Conservation (phyloP, 2,329 filamentous ascomycete genomes). For the Bipolaris zeicola region DNA sequence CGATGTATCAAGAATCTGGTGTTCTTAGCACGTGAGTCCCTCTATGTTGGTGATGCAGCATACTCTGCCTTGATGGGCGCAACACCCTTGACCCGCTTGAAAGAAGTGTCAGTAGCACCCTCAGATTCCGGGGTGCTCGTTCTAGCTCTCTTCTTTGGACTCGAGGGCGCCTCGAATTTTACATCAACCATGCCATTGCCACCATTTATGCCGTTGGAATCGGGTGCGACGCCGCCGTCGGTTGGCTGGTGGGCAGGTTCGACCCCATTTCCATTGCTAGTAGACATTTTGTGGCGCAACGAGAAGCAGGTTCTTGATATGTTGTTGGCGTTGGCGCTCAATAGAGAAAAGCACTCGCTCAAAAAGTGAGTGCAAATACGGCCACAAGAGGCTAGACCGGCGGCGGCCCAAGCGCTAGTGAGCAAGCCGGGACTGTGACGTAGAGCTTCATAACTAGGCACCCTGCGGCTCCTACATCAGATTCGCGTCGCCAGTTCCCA, state of each 20-base stretch:
- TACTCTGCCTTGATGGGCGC: conserved; percentile 77
- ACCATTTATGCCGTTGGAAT: conserved; percentile 26
- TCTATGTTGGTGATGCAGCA: conserved; percentile 30
- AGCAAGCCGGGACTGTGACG: conserved; percentile 30
- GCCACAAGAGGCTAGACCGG: conserved; percentile 25
- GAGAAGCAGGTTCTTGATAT: conserved; percentile 8
- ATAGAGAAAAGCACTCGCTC: conserved; percentile 19
- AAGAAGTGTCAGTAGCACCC: conserved; percentile 25
- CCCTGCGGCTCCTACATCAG: conserved; percentile 28
- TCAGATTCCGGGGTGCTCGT: conserved; percentile 43
- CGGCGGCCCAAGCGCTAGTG: conserved; percentile 17
- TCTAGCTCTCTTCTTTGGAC: conserved; percentile 42
- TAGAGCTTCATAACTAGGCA: conserved; percentile 43
- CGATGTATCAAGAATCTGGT: conserved; percentile 43
- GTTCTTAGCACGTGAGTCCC: conserved; percentile 24
- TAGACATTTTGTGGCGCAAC: conserved; percentile 18
- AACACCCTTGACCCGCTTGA: conserved; percentile 57
- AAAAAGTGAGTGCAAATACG: conserved; percentile 26
- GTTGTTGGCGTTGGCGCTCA: conserved; percentile 18
- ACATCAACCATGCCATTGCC: conserved; percentile 33
- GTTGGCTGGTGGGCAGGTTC: conserved; percentile 16
- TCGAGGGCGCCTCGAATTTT: conserved; percentile 35
- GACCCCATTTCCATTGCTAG: conserved; percentile 18
- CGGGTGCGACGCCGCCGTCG: conserved; percentile 18
- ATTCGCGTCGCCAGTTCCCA: conserved; percentile 22